phyloP scores from a whole-genome alignment of 2,329 filamentous ascomycete genomes.

The Claviceps sp. region DNA sequence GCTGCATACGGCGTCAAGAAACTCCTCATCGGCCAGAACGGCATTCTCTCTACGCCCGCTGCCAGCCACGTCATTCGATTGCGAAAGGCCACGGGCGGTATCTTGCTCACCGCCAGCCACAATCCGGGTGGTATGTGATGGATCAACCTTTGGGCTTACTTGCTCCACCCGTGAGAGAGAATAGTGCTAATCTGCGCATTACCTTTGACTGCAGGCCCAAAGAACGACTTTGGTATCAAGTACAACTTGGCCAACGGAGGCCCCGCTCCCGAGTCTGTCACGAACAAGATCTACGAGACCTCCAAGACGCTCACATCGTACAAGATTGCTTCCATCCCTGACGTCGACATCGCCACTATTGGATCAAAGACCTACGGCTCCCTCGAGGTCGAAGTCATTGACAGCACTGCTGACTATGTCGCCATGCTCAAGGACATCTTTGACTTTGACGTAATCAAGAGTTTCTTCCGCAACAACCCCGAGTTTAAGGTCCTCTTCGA shows the following conservation, averaged over 20 bases:
- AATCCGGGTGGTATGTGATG: constrained; percentile 75
- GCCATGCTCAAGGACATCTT: constrained; percentile 98
- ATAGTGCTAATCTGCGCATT: constrained; percentile 3
- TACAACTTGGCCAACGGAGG: constrained; percentile 97
- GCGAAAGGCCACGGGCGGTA: constrained; percentile 88
- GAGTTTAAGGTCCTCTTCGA: constrained; percentile 98
- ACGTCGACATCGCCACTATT: constrained; percentile 72
- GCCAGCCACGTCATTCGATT: constrained; percentile 94
- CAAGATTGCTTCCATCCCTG: constrained; percentile 78
- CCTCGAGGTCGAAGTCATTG: constrained; percentile 89
- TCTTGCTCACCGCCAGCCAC: constrained; percentile 92
- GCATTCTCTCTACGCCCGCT: constrained; percentile 91
- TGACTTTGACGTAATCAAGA: constrained; percentile 90
- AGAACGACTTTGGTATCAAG: constrained; percentile 97
- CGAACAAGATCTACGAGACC: constrained; percentile 92
- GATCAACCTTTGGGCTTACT: too few species aligned
- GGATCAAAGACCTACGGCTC: constrained; percentile 73
- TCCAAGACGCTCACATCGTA: constrained; percentile 85
- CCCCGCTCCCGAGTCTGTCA: constrained; percentile 88
- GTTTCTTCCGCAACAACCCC: constrained; percentile 73
- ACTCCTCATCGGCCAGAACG: constrained; percentile 88
- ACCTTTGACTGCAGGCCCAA: constrained; percentile 48
- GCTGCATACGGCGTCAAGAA: constrained; percentile 98
- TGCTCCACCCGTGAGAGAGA: neutral
- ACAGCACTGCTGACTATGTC: constrained; percentile 85